Base-by-base conservation (phyloP, 192 early-diverging fungal species). In the Coemansia sp. region DNA sequence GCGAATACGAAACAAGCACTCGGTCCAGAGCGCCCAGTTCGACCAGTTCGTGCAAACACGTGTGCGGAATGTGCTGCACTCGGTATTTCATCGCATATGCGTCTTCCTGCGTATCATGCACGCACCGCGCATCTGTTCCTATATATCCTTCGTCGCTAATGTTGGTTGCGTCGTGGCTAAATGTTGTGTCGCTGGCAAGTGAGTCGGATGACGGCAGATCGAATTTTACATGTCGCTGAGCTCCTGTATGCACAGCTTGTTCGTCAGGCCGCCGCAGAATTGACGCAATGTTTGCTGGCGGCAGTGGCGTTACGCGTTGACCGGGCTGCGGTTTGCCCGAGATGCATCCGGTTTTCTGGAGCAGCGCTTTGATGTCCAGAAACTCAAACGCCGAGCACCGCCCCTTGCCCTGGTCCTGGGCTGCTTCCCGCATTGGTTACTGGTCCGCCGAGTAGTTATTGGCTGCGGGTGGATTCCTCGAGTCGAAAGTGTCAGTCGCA, bases 1-100 rank as follows among this genome's bases (percentile, higher is more conserved):
- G 55, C 2, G 60, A 29, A 19, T 70, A 70, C 24, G 41, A 54
- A 2, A 60, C 15, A 24, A 73, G 45, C 21, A 73, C 21, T 9
- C 76, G 54, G 58, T 73, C 64, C 1, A 79, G 67, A 4, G 76
- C 51, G 24, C 76, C 76, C 27, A 70, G 47, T 37, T 63, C 71
- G 1, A 69, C 19, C 14, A 79, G 64, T 58, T 79, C 76, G 22
- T 43, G 41, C 32, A 79, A 29, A 21, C 71, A 73, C 38, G 39
- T 49, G 8, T 52, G 38, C 3, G 76, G 71, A 39, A 79, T 73
- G 10, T 19, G 64, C 53, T 67, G 67, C 32, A 73, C 76, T 21
- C 52, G 65, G 10, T 57, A 41, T 17, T 48, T 38, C 54, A 53
- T 45, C 1, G 56, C 38, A 37, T 35, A 62, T 27, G 48, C 39